Evolutionary conservation across 2,329 filamentous ascomycete species (phyloP), one percentile per base, ranked within the genome.

Genomic region (Sporothrix euskadiensis): DNA sequence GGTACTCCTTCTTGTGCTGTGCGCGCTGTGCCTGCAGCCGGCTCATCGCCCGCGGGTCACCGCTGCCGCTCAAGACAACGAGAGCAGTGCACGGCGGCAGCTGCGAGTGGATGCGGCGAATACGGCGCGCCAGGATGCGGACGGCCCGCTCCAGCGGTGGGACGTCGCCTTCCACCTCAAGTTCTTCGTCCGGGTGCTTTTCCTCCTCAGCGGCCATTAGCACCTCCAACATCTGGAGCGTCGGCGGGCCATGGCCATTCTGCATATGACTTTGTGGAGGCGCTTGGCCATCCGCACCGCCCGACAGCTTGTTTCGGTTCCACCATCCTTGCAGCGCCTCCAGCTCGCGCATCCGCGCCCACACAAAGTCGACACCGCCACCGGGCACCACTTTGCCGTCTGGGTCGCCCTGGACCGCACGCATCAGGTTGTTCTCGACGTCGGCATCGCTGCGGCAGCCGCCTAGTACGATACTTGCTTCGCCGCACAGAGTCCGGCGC

Each of bases 301-400:
- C 78, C 57, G 72, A 61, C 6, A 77, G 76, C 76, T 84, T 85
- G 79, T 88, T 88, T 73, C 84, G 84, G 77, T 90, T 90, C 89
- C 89, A 91, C 89, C 89, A 91, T 6, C 89, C 89, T 75, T 89
- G 89, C 19, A 88, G 82, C 19, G 87, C 87, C 80, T 92, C 90
- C 54, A 92, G 84, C 78, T 90, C 88, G 74, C 89, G 87, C 81
- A 92, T 86, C 72, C 90, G 86, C 5, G 86, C 90, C 85, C 89
- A 92, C 19, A 90, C 85, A 78, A 92, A 91, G 78, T 91, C 89
- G 57, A 90, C 89, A 59, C 89, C 88, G 68, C 88, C 87, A 66
- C 83, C 86, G 32, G 84, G 85, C 73, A 91, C 87, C 76, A 88
- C 85, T 71, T 84, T 82, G 3, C 87, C 88, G 76, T 88, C 86